Evolutionary conservation across 176 grass and related monocot genomes (phyloP).

Genomic region (Oryza glumipatula): DNA sequence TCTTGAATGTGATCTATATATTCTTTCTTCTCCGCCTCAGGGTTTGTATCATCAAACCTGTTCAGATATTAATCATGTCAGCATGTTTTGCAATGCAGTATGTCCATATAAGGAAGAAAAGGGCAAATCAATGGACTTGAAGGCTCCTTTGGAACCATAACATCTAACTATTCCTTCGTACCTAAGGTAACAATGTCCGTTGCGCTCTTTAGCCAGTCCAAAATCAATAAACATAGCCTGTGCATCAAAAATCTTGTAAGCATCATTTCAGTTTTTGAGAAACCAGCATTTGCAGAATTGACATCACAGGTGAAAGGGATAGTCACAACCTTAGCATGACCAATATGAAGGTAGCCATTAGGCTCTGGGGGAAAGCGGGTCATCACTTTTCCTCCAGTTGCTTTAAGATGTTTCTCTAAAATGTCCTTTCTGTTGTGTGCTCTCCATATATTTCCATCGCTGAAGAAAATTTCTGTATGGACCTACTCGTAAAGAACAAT

Average conservation of each 20-base stretch:
- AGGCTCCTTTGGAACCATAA: conserved; percentile 9
- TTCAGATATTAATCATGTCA: conserved; percentile 32
- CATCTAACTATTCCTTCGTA: conserved; percentile 32
- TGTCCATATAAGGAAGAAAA: not conserved
- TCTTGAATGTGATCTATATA: conserved; percentile 97
- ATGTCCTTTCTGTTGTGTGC: conserved; percentile 83
- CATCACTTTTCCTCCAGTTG: conserved; percentile 93
- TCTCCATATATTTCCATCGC: conserved; percentile 89
- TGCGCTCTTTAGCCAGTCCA: conserved; percentile 91
- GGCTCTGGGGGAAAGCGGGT: conserved; percentile 97
- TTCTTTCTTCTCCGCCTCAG: conserved; percentile 97
- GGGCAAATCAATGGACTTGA: not conserved
- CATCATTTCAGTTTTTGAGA: conserved; percentile 31
- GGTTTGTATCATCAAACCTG: conserved; percentile 99
- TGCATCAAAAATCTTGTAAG: conserved; percentile 44
- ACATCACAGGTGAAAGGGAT: not conserved
- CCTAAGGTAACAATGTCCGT: conserved; percentile 92
- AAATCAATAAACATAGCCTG: conserved; percentile 99
- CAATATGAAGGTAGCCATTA: conserved; percentile 97
- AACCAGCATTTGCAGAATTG: not conserved
- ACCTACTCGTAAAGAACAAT: conserved; percentile 51
- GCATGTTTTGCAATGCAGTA: not conserved
- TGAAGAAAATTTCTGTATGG: conserved; percentile 96
- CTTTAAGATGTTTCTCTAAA: conserved; percentile 82
- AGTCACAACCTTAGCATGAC: conserved; percentile 86